Evolutionary conservation across 2,329 filamentous ascomycete genomes (phyloP).

Genomic region (Neodidymelliopsis sp.): DNA sequence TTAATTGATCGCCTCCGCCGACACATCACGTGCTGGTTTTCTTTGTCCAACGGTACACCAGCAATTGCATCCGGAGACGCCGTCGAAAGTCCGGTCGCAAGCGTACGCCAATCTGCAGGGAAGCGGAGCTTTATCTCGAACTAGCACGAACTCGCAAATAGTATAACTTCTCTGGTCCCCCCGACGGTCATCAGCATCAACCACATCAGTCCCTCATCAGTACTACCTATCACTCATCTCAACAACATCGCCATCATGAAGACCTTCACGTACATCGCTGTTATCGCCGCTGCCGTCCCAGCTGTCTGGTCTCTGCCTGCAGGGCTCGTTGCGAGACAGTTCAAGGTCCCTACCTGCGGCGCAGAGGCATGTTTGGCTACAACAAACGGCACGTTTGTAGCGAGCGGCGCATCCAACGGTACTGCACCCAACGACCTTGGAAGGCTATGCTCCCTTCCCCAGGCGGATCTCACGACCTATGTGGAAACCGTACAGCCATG

Average conservation of each 20-base stretch:
- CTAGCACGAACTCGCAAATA: slow-evolving; percentile 5
- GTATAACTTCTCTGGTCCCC: slow-evolving; percentile 11
- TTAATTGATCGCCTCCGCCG: slow-evolving; percentile 2
- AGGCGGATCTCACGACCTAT: slow-evolving; percentile 24
- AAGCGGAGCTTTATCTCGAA: slow-evolving; percentile 19
- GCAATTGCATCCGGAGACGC: slow-evolving; percentile 21
- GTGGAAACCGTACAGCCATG: slow-evolving; percentile 28
- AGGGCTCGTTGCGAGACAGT: slow-evolving; percentile 2
- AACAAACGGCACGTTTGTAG: slow-evolving; percentile 19
- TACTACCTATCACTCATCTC: background rate
- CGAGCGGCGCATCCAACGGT: slow-evolving; percentile 7
- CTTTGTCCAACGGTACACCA: slow-evolving; percentile 27
- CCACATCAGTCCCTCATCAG: background rate
- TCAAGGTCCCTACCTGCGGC: slow-evolving; percentile 25
- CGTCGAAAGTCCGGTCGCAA: slow-evolving; percentile 19
- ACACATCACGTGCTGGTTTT: slow-evolving; percentile 14
- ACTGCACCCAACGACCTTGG: slow-evolving; percentile 16
- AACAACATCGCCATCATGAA: slow-evolving; percentile 18
- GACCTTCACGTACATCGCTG: slow-evolving; percentile 11
- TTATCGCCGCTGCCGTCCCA: slow-evolving; percentile 16
- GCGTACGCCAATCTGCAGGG: slow-evolving; percentile 22
- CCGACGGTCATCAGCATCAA: slow-evolving; percentile 9
- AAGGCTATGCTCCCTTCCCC: slow-evolving; percentile 26
- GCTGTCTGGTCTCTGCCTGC: slow-evolving; percentile 18
- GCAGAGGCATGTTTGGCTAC: slow-evolving; percentile 21